These are phyloP conservation scores for Neonectria hederae DNA, from an alignment of 2,329 filamentous ascomycete species.

Conservation along the genomic window DNA sequence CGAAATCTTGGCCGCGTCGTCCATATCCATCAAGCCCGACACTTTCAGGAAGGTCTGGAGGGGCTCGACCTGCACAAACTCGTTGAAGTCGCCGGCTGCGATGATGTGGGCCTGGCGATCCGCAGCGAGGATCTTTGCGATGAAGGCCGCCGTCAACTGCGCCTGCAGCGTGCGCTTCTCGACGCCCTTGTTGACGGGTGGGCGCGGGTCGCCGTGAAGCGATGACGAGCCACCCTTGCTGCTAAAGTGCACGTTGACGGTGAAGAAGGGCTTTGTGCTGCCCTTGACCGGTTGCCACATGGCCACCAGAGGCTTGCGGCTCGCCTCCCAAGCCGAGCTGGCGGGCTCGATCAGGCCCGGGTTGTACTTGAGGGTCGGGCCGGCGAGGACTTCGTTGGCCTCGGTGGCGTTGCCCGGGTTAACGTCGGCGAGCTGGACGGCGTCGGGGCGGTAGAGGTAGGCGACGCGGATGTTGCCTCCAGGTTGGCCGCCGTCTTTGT, in stretches of 20 bases:
- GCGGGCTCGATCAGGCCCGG: slow-evolving; percentile 73
- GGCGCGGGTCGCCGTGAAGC: slow-evolving; percentile 71
- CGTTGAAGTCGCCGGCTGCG: slow-evolving; percentile 76
- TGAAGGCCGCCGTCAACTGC: slow-evolving; percentile 66
- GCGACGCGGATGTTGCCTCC: slow-evolving; percentile 78
- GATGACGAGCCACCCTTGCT: slow-evolving; percentile 73
- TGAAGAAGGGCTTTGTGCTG: slow-evolving; percentile 67
- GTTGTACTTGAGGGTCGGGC: slow-evolving; percentile 70
- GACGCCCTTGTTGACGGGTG: slow-evolving; percentile 73
- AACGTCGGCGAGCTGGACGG: slow-evolving; percentile 67
- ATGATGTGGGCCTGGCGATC: slow-evolving; percentile 68
- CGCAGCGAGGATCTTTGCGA: slow-evolving; percentile 64
- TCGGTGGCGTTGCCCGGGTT: slow-evolving; percentile 64
- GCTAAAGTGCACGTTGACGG: slow-evolving; percentile 75
- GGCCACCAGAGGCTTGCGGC: slow-evolving; percentile 74
- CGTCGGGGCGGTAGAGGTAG: slow-evolving; percentile 72
- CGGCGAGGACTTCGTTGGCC: slow-evolving; percentile 65
- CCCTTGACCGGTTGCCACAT: slow-evolving; percentile 69
- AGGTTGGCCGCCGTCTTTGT: slow-evolving; percentile 71
- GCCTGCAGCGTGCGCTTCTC: slow-evolving; percentile 66
- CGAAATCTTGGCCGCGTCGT: slow-evolving; percentile 64
- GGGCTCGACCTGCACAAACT: slow-evolving; percentile 72
- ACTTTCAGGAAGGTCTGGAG: slow-evolving; percentile 61
- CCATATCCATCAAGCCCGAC: slow-evolving; percentile 69
- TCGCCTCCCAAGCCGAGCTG: slow-evolving; percentile 67